These are phyloP conservation scores for Cladophialophora yegresii DNA, from an alignment of 2,329 filamentous ascomycete genomes.

Conservation along the genomic window DNA sequence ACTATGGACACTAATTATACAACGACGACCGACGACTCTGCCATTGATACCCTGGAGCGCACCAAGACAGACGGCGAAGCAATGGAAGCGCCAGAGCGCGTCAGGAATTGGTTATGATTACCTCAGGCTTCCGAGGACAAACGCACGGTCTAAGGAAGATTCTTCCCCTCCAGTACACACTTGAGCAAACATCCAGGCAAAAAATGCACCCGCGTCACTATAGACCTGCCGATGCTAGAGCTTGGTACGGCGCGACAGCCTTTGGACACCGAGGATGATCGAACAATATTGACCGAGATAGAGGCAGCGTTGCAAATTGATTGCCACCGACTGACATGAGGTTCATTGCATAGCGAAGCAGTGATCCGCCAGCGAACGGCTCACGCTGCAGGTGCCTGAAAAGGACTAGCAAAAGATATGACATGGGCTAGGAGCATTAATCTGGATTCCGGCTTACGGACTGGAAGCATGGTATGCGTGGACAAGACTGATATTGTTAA, in stretches of 20 bases:
- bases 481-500: neutral
- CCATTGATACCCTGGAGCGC: constrained; percentile 32
- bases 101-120: neutral
- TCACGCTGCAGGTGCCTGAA: constrained; percentile 11
- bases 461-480: neutral
- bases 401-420: constrained; percentile 9
- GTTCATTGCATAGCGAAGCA: neutral
- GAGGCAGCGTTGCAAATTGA: neutral
- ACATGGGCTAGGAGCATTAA: constrained; percentile 1
- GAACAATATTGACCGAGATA: neutral
- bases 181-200: neutral
- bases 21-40: constrained; percentile 18
- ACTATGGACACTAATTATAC: constrained; percentile 32
- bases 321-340: neutral
- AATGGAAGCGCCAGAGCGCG: constrained; percentile 21
- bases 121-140: neutral
- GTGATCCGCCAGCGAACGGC: neutral
- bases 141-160: neutral
- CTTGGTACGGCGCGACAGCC: neutral
- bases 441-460: neutral
- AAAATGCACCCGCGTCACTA: neutral
- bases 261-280: neutral
- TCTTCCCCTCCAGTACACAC: neutral
- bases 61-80: constrained; percentile 29
- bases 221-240: neutral